Conservation (phyloP, 352 stramenopile genomes). For the Pythium sp. region DNA sequence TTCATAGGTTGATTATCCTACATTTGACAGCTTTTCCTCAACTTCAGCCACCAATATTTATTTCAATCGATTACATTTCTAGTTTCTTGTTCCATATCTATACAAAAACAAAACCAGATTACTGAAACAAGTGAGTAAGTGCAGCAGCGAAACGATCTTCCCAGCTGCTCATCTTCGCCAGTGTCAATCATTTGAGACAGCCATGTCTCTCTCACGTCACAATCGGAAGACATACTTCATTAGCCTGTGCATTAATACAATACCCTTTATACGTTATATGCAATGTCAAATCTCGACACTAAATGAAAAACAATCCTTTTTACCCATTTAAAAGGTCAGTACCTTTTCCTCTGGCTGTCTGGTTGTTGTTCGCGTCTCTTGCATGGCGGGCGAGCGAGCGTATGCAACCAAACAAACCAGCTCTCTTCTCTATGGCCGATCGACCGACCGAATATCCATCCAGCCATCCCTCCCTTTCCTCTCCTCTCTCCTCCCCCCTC, state of each 20-base stretch:
- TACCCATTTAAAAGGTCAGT: neutral
- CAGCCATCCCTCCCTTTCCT: neutral
- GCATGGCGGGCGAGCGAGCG: neutral
- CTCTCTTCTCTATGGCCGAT: conserved; percentile 7
- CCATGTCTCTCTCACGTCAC: conserved; percentile 9
- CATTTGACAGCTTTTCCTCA: neutral
- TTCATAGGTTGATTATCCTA: neutral
- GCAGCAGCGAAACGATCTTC: neutral
- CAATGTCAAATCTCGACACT: no score
- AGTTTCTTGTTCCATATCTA: neutral
- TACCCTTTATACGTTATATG: no score
- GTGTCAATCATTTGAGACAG: neutral
- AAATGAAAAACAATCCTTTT: no score
- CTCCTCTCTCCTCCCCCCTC: neutral
- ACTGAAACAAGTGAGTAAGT: neutral
- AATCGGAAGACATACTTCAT: neutral
- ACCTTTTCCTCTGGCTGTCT: neutral
- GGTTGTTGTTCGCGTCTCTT: neutral
- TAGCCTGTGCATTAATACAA: neutral
- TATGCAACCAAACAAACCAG: neutral
- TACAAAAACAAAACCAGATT: neutral
- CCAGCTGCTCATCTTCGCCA: neutral
- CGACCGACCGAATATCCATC: neutral
- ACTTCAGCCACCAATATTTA: neutral
- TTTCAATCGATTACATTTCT: neutral